Evolutionary conservation across 2,329 filamentous ascomycete species (phyloP).

Genomic region (Hypoxylon sp.): DNA sequence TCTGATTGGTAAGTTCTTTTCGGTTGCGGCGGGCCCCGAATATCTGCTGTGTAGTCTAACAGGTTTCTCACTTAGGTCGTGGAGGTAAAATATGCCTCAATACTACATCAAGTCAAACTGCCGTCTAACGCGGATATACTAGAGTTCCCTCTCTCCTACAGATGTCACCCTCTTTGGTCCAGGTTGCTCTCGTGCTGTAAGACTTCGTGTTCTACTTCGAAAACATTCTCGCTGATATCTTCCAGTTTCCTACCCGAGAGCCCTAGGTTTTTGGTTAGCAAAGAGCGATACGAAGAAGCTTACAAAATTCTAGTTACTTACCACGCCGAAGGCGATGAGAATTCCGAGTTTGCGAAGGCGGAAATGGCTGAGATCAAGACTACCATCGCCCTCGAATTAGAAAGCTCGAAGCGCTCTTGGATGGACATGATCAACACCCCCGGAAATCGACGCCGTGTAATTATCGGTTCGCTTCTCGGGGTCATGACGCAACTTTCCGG

Average conservation of each 20-base stretch:
- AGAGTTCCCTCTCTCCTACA: conserved; percentile 61
- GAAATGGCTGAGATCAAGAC: conserved; percentile 69
- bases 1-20: conserved; percentile 47
- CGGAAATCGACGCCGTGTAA: conserved; percentile 63
- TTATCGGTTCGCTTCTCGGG: conserved; percentile 63
- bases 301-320: conserved; percentile 52
- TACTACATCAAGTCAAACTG: neutral
- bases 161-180: conserved; percentile 55
- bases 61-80: conserved; percentile 41
- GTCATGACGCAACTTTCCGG: conserved; percentile 67
- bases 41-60: conserved; percentile 30
- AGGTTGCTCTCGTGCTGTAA: conserved; percentile 57
- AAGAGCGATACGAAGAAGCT: conserved; percentile 51
- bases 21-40: neutral
- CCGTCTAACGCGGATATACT: conserved; percentile 49
- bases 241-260: conserved; percentile 51
- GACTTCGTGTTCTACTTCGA: conserved; percentile 7
- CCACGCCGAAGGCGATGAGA: conserved; percentile 61
- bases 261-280: conserved; percentile 50
- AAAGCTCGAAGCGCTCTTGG: conserved; percentile 66
- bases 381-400: conserved; percentile 58
- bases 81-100: conserved; percentile 52
- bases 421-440: conserved; percentile 62
- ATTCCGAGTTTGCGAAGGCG: conserved; percentile 59
- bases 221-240: conserved; percentile 15